These are phyloP conservation scores for Ceratonia siliqua DNA, from an alignment of 306 rosid species.

Conservation along the genomic window DNA sequence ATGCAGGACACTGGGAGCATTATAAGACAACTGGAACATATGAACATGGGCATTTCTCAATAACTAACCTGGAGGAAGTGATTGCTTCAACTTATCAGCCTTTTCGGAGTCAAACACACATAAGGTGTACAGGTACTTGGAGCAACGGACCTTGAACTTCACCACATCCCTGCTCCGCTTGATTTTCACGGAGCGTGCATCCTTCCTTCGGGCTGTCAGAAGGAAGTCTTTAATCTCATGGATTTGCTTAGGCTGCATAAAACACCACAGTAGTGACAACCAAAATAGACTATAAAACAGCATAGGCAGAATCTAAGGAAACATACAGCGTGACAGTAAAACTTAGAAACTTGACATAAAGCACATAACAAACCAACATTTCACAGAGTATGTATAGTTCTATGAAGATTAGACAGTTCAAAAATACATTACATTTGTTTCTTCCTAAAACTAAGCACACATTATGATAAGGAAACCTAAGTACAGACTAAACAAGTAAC, in stretches of 20 bases:
- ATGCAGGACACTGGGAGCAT: not conserved
- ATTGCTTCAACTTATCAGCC: constrained; percentile 85
- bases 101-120: constrained; percentile 71
- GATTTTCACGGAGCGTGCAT: constrained; percentile 75
- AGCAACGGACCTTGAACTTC: constrained; percentile 77
- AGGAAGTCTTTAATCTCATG: constrained; percentile 84
- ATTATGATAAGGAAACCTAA: not conserved
- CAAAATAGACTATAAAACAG: not conserved
- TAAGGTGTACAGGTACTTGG: constrained; percentile 73
- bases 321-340: not conserved
- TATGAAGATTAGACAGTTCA: not conserved
- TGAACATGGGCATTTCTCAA: not conserved
- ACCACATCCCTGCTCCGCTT: constrained; percentile 68
- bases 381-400: not conserved
- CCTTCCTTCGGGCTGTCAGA: constrained; percentile 80
- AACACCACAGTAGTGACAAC: not conserved
- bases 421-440: too few species aligned
- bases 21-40: not conserved
- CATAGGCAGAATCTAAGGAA: not conserved
- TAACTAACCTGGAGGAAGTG: constrained; percentile 74
- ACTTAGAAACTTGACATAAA: not conserved
- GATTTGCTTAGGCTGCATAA: constrained; percentile 73
- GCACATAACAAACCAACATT: not conserved
- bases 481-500: not conserved
- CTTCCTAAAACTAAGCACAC: not conserved